Percentiles rank a stretch among this genome's conserved stretches.
These are phyloP conservation scores for Talaromyces sp. DNA, from an alignment of 2,329 filamentous ascomycete genomes.

Conservation along the genomic window DNA sequence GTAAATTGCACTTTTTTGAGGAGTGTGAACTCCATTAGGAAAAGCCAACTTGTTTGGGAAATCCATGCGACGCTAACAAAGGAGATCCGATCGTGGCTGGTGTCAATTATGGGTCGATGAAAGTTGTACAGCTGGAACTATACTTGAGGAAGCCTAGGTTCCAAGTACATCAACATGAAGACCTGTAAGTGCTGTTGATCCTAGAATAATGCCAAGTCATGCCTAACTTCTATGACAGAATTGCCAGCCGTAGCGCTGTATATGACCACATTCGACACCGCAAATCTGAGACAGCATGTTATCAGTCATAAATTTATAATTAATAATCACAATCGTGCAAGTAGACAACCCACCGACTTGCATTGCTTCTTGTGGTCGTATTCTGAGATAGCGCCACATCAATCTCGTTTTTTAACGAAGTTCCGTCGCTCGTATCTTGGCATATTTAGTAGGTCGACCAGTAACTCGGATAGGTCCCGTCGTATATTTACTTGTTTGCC, in stretches of 20 bases:
- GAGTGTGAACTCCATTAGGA: not conserved
- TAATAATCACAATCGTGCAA: too few relatives aligned
- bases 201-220: not conserved
- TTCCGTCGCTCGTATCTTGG: not conserved
- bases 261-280: not conserved
- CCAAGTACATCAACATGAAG: not conserved
- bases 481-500: not conserved
- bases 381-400: not conserved
- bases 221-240: not conserved
- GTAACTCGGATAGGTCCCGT: not conserved
- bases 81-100: not conserved
- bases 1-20: too few relatives aligned
- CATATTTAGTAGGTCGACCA: not conserved
- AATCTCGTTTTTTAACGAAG: not conserved
- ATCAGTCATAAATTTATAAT: too few relatives aligned
- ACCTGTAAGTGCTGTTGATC: not conserved
- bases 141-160: not conserved
- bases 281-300: not conserved
- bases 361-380: not conserved
- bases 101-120: not conserved
- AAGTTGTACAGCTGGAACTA: too few relatives aligned
- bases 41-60: not conserved
- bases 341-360: not conserved
- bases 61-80: not conserved
- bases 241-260: too few relatives aligned